Conservation (phyloP, 23 red algal genomes). For the Chondrus crispus region DNA sequence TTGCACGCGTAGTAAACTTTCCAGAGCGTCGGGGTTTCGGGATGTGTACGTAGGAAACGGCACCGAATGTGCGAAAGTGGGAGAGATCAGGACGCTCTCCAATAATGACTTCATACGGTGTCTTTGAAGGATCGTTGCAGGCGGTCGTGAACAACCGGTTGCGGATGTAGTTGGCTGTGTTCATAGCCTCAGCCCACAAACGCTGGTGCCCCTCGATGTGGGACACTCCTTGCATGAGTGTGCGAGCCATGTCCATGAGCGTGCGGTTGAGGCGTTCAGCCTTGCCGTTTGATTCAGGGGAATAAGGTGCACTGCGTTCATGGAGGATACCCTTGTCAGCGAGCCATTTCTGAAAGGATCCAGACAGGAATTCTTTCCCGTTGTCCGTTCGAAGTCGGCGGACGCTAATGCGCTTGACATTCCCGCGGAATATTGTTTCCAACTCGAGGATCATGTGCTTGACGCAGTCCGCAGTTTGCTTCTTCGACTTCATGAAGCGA, state of each 20-base stretch:
- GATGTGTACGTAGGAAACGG: background rate
- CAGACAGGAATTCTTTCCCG: background rate
- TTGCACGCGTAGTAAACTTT: slow-evolving; percentile 1
- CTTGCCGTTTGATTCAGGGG: slow-evolving; percentile 11
- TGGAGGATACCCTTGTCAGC: background rate
- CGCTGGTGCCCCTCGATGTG: background rate
- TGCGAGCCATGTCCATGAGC: background rate
- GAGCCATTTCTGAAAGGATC: background rate
- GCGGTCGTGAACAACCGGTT: background rate
- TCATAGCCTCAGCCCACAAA: slow-evolving; percentile 11
- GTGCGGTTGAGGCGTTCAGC: slow-evolving; percentile 34
- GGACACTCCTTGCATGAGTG: background rate
- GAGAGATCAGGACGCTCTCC: background rate
- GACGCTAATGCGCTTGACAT: background rate
- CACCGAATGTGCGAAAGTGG: slow-evolving; percentile 14
- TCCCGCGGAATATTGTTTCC: background rate
- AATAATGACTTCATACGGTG: background rate
- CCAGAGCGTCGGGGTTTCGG: background rate
- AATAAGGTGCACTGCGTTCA: background rate
- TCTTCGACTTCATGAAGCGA: background rate
- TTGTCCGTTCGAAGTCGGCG: background rate
- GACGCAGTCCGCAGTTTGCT: background rate
- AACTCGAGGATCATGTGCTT: slow-evolving; percentile 6
- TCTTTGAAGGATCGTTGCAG: background rate
- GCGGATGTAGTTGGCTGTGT: background rate